Base-by-base conservation (phyloP, 2,329 filamentous ascomycete species). In the Aspergillus sergii region DNA sequence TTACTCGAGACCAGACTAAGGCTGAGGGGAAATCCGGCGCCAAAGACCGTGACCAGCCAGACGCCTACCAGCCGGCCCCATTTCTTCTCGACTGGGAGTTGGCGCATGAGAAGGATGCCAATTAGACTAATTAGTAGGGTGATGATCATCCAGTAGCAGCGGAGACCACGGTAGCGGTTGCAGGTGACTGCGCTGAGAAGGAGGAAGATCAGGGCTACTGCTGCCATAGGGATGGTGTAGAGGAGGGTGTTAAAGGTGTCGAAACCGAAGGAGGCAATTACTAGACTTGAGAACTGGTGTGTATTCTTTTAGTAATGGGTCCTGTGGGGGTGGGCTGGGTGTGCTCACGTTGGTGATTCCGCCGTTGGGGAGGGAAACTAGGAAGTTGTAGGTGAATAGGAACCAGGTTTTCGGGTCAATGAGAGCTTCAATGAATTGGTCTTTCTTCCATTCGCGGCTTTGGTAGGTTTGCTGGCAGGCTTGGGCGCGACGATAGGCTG, bases 351-450 rank as follows among this genome's bases (percentile, higher is more conserved):
- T 64, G 41, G 68, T 68, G 4, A 77, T 65, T 1, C 73, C 75
- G 5, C 74, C 75, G 8, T 69, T 72, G 1, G 75, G 72, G 1
- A 78, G 65, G 16, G 67, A 69, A 34, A 70, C 71, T 14, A 69
- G 67, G 4, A 75, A 62, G 21, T 66, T 68, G 10, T 74, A 72
- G 4, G 74, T 41, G 50, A 73, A 72, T 28, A 75, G 68, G 0
- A 73, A 62, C 68, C 74, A 78, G 1, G 70, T 71, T 55, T 78
- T 75, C 4, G 70, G 69, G 60, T 79, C 77, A 9, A 62, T 63
- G 8, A 78, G 59, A 0, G 74, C 73, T 64, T 79, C 76, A 9
- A 68, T 54, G 41, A 76, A 69, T 63, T 79, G 77, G 26, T 56
- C 57, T 43, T 55, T 54, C 21, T 64, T 62, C 64, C 64, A 66